Evolutionary conservation across 2,329 filamentous ascomycete species (phyloP), one percentile per base, ranked within the genome.

Genomic region (Ilyonectria destructans): DNA sequence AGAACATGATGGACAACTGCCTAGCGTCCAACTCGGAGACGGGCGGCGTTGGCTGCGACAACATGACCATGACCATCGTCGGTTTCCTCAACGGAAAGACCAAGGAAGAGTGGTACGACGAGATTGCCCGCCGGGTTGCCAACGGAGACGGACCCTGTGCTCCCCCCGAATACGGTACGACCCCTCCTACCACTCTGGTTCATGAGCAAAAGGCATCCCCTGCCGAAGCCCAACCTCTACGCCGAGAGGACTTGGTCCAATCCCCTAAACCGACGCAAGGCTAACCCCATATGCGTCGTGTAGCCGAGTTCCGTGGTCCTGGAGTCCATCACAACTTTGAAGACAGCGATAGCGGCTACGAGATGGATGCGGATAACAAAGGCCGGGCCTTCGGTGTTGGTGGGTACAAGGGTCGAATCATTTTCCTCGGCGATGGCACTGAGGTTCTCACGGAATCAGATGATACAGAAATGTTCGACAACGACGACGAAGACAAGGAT

Each of bases 1-100:
- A 99, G 85, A 99, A 99, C 85, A 97, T 99, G 94, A 99, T 99
- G 96, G 96, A 99, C 86, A 99, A 98, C 86, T 99, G 96, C 81
- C 88, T 99, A 73, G 95, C 96, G 46, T 97, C 95, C 69, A 98
- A 97, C 88, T 97, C 95, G 74, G 96, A 99, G 84, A 98, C 96
- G 35, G 96, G 96, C 62, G 96, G 96, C 71, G 96, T 99, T 69
- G 96, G 96, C 69, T 99, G 96, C 82, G 96, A 99, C 86, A 99
- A 99, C 87, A 99, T 99, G 96, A 99, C 96, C 75, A 98, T 99
- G 93, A 86, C 92, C 76, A 89, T 99, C 73, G 86, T 99, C 78
- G 96, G 92, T 74, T 90, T 99, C 80, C 89, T 99, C 75, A 90
- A 93, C 78, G 96, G 96, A 81, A 95, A 93, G 87, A 93, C 91